Evolutionary conservation across 2,329 filamentous ascomycete species (phyloP).

Genomic region (Venturia oleaginea): DNA sequence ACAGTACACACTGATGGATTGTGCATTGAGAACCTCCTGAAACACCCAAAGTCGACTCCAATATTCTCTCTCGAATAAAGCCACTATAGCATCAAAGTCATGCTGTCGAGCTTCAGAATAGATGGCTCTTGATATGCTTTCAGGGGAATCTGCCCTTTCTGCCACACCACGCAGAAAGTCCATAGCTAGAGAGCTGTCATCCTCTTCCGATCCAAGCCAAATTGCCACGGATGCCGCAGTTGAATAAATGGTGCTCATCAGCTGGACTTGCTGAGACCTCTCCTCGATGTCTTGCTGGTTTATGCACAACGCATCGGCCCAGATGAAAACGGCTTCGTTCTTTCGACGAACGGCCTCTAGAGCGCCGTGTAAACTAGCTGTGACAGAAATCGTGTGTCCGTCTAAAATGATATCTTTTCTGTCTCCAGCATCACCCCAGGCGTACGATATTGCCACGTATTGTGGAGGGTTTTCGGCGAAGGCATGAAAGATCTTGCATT

Average conservation of each 20-base stretch:
- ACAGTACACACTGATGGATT: constrained; percentile 20
- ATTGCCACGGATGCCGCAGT: neutral
- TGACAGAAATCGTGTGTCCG: neutral
- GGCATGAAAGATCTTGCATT: constrained; percentile 4
- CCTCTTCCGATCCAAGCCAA: constrained; percentile 6
- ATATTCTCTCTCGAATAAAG: constrained; percentile 28
- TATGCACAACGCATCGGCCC: constrained; percentile 26
- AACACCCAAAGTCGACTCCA: constrained; percentile 29
- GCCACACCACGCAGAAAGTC: constrained; percentile 10
- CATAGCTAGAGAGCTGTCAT: constrained; percentile 18
- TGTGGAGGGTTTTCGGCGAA: neutral
- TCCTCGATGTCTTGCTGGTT: constrained; percentile 21
- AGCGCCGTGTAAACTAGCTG: constrained; percentile 5
- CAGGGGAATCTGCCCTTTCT: neutral
- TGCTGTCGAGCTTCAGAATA: neutral
- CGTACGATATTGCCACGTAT: constrained; percentile 15
- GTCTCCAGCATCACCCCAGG: constrained; percentile 11
- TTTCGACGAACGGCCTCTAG: neutral
- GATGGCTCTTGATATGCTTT: neutral
- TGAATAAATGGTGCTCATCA: constrained; percentile 21
- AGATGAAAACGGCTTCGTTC: neutral
- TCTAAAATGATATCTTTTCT: neutral
- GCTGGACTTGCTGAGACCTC: constrained; percentile 17
- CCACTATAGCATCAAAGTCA: constrained; percentile 13
- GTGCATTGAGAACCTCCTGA: constrained; percentile 24